Percentiles rank a stretch among this genome's conserved stretches.
phyloP scores from a whole-genome alignment of 148 eudicot species.

The Diospyros kaki region DNA sequence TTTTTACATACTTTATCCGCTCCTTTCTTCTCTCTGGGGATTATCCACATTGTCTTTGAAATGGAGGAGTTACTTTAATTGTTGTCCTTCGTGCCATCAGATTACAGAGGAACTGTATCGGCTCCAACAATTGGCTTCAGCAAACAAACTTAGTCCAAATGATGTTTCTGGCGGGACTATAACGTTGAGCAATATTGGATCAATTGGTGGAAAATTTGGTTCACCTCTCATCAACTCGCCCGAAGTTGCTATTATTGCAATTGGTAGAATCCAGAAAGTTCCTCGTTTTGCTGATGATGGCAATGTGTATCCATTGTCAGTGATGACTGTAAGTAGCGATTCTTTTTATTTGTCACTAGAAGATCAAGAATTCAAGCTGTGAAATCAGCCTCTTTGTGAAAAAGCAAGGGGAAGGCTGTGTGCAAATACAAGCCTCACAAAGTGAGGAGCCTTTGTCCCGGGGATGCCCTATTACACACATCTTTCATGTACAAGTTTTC shows the following conservation, averaged over 20 bases:
- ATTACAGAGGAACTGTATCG: slow-evolving; percentile 83
- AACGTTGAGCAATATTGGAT: slow-evolving; percentile 90
- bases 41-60: not conserved
- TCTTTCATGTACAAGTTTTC: too few relatives aligned
- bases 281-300: slow-evolving; percentile 68
- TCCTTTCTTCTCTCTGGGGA: not conserved
- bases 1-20: not conserved
- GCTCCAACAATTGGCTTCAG: slow-evolving; percentile 58
- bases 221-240: slow-evolving; percentile 84
- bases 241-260: slow-evolving; percentile 83
- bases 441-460: too few relatives aligned
- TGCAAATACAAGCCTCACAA: too few relatives aligned
- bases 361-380: too few relatives aligned
- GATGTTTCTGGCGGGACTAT: slow-evolving; percentile 90
- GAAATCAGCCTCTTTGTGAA: too few relatives aligned
- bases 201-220: slow-evolving; percentile 94
- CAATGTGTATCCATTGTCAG: slow-evolving; percentile 59
- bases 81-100: slow-evolving; percentile 27
- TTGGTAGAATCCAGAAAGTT: slow-evolving; percentile 77
- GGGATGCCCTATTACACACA: too few relatives aligned
- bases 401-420: too few relatives aligned
- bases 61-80: not conserved
- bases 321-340: slow-evolving; percentile 64
- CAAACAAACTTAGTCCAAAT: slow-evolving; percentile 74
- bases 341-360: not conserved